Conservation (phyloP, 805 yeast genomes). For the Deakozyma indianensis region DNA sequence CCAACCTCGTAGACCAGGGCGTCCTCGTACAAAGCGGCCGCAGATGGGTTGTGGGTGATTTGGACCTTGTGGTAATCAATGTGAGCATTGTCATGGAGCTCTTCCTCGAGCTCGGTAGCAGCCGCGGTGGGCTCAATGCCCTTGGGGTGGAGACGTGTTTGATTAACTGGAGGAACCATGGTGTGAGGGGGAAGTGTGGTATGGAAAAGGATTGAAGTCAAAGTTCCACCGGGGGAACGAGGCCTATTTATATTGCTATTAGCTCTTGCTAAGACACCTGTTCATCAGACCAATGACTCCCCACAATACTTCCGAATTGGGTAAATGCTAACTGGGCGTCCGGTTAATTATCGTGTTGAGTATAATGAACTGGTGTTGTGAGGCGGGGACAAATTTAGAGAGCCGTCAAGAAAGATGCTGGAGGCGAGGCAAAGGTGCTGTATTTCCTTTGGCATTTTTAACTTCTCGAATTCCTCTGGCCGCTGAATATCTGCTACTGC, state of each 20-base stretch:
- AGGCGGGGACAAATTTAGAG: neutral
- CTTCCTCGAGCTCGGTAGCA: constrained; percentile 27
- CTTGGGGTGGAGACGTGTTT: constrained; percentile 27
- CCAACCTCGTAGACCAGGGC: constrained; percentile 73
- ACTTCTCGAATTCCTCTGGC: neutral
- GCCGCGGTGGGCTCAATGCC: constrained; percentile 27
- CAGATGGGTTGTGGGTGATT: constrained; percentile 71
- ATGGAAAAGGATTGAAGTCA: neutral
- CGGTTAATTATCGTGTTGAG: neutral
- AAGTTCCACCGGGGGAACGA: neutral
- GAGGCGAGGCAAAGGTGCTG: neutral
- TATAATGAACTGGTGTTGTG: neutral
- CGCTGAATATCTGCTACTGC: neutral
- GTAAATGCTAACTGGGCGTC: neutral
- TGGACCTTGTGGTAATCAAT: constrained; percentile 27
- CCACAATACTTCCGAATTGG: neutral
- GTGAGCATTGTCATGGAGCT: constrained; percentile 26
- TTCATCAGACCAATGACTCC: no score
- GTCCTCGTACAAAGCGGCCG: constrained; percentile 88
- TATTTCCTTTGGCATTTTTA: neutral
- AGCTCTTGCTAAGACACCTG: neutral
- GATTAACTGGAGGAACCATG: constrained; percentile 25
- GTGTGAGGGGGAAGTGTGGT: constrained; percentile 1
- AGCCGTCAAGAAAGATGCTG: neutral
- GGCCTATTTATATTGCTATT: constrained; percentile 3